Evolutionary conservation across 2,329 filamentous ascomycete species (phyloP).

Genomic region (Alternaria rosae): DNA sequence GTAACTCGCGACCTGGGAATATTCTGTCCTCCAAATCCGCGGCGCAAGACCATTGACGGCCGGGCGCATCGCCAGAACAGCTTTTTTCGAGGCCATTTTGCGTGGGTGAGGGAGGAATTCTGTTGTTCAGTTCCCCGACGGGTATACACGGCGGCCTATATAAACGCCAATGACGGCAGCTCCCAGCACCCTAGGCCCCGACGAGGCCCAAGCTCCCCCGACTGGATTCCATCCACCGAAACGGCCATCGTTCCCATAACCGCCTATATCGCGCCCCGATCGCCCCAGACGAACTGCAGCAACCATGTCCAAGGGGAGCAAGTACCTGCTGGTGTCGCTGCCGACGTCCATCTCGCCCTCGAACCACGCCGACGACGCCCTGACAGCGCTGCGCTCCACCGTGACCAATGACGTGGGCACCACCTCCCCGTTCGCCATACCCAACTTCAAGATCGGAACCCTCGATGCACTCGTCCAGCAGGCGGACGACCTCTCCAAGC

Average conservation of each 20-base stretch:
- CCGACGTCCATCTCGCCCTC: conserved; percentile 86
- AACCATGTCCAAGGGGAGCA: conserved; percentile 58
- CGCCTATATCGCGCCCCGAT: conserved; percentile 24
- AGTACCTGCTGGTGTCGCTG: conserved; percentile 88
- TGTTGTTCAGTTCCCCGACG: conserved; percentile 11
- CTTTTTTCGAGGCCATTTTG: conserved; percentile 43
- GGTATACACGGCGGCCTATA: conserved; percentile 28
- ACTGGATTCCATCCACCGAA: conserved; percentile 26
- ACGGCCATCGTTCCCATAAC: conserved; percentile 27
- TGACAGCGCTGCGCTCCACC: conserved; percentile 76
- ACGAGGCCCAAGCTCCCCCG: conserved; percentile 26
- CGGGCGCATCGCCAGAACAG: conserved; percentile 31
- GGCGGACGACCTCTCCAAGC: conserved; percentile 91
- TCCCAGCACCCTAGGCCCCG: conserved; percentile 5
- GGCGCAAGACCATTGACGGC: conserved; percentile 34
- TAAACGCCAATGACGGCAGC: conserved; percentile 29
- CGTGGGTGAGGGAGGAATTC: conserved; percentile 17
- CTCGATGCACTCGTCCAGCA: conserved; percentile 94
- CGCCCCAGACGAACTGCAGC: conserved; percentile 21
- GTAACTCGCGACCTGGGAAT: conserved; percentile 18
- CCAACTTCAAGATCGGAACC: conserved; percentile 97
- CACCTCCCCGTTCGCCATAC: conserved; percentile 80
- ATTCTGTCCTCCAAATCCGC: conserved; percentile 21
- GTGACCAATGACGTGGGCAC: conserved; percentile 77
- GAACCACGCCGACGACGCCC: conserved; percentile 79